Base-by-base conservation (phyloP, 2,329 filamentous ascomycete genomes). In the Trichophyton rubrum region DNA sequence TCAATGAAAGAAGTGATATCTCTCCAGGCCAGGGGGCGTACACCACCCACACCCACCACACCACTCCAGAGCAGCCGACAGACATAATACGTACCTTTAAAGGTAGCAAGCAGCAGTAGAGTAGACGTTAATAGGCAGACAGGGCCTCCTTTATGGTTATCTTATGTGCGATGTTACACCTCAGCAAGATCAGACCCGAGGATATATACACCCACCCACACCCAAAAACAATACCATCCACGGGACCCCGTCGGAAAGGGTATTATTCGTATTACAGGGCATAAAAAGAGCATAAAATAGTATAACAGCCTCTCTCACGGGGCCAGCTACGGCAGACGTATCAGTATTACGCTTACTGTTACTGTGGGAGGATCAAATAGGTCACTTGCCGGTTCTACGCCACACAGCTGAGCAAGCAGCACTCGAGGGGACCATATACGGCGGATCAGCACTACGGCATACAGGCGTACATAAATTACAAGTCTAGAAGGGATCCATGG, bases 401-500 rank as follows among this genome's bases (percentile, higher is more conserved):
- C 27, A 55, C n/a, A n/a, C 49, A n/a, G 22, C 49, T 17, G 15
- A 55, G 51, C 51, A 17, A 30, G 15, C 30, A 27, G 17, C 24
- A 30, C 6, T 6, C 27, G 6, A 30, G 6, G 51, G 51, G n/a
- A 55, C 24, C 15, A 55, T 38, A 38, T 38, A 30, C 27, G 27
- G 27, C 33, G 51, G 11, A 33, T 55, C 27, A 35, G 33, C 38
- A 55, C 51, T 33, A 55, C 51, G 51, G 51, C 51, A 55, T 55
- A 55, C 51, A 20, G 30, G n/a, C 33, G 33, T 38, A 38, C 33
- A 38, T 38, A 55, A 55, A 55, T 55, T 55, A 55, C 51, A 33
- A 55, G 51, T 24, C 51, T 55, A 55, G 51, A 55, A n/a, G 51
- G 51, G 30, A 55, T 55, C 51, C 51, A 55, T 55, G 51, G 51